Evolutionary conservation across 208 protist species (phyloP), one percentile per base, ranked within the genome.

Genomic region (Leishmania major): DNA sequence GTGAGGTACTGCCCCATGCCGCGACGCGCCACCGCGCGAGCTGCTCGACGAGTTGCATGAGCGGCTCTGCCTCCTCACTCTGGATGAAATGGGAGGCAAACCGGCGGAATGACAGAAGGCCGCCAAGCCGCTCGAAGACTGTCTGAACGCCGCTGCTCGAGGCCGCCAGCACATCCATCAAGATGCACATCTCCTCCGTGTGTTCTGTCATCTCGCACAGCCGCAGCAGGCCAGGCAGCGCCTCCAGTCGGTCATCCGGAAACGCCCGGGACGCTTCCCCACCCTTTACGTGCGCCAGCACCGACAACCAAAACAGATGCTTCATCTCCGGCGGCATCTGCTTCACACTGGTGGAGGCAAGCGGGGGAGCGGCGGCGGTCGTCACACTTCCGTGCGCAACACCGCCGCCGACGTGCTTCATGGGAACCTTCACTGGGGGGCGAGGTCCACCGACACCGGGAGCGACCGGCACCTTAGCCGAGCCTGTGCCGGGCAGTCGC

Each of bases 191-290:
- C 77, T 97, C 90, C 70, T 89, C 84, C 51, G 87, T 72, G 66
- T 81, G 80, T 40, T 93, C 86, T 10, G 91, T 91, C 57, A 90
- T 91, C 79, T 97, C 91, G 70, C 92, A 95, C 60, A 97, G 83
- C 2, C 90, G 91, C 75, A 94, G 90, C 77, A 97, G 90, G 1
- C 85, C 90, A 0, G 91, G 82, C 64, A 95, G 84, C 17, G 84
- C 85, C 70, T 88, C 71, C 22, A 85, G 73, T 47, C 92, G 88
- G 2, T 95, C 88, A 17, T 94, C 90, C 2, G 90, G 89, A 81
- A 96, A 95, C n/a, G 87, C 89, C 25, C 81, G 83, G 0, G 69
- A 79, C 10, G 85, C 80, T 28, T 87, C 87, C 1, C 88, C 83
- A 45, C 92, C 92, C 69, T 92, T 94, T 11, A 95, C 88, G 78